Evolutionary conservation across 2,329 filamentous ascomycete genomes (phyloP).

Genomic region (Nemania abortiva): DNA sequence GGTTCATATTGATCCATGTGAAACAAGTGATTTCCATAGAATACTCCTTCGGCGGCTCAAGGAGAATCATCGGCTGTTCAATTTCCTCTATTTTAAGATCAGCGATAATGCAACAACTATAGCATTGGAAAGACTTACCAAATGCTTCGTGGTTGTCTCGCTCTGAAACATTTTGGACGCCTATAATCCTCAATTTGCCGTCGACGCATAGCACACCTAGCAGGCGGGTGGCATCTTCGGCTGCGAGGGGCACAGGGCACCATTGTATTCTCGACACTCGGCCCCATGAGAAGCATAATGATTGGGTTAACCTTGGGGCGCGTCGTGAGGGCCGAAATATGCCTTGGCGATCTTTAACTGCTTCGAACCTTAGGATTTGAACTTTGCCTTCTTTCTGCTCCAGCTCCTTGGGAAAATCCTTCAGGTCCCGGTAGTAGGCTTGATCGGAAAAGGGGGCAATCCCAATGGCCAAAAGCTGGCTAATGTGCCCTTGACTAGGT

Average conservation of each 20-base stretch:
- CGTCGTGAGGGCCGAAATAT: constrained; percentile 52
- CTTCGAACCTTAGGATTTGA: constrained; percentile 65
- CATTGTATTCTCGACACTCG: constrained; percentile 64
- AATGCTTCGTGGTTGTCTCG: constrained; percentile 52
- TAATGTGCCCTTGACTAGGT: constrained; percentile 52
- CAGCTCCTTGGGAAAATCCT: constrained; percentile 53
- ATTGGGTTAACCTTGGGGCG: constrained; percentile 57
- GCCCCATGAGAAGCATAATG: constrained; percentile 64
- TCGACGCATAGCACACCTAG: constrained; percentile 65
- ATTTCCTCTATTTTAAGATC: constrained; percentile 59
- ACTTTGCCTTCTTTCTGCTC: constrained; percentile 61
- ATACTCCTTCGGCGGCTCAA: constrained; percentile 61
- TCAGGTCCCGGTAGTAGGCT: constrained; percentile 56
- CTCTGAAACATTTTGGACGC: constrained; percentile 52
- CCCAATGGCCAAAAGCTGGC: constrained; percentile 65
- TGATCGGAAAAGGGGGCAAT: constrained; percentile 65
- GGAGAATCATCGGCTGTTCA: constrained; percentile 57
- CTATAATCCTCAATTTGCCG: constrained; percentile 63
- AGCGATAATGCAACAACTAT: constrained; percentile 18
- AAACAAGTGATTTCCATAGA: constrained; percentile 64
- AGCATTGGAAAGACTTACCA: constrained; percentile 53
- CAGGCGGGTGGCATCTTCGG: constrained; percentile 53
- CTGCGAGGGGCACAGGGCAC: constrained; percentile 60
- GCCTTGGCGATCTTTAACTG: constrained; percentile 49
- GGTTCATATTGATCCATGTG: constrained; percentile 67